Evolutionary conservation across 805 yeast genomes (phyloP).

Genomic region (Wickerhamomyces chambardii): DNA sequence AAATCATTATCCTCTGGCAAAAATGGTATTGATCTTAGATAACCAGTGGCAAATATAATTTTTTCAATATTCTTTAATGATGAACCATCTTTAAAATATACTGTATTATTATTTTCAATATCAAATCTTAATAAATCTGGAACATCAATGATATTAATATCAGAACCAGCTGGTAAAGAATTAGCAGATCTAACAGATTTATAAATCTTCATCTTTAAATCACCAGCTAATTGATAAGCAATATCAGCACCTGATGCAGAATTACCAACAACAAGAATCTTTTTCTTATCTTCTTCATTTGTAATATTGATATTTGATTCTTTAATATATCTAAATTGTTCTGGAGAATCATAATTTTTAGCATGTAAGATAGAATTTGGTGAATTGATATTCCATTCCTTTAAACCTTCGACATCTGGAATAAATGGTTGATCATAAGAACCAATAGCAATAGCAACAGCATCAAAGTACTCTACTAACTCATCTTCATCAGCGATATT

Average conservation of each 20-base stretch:
- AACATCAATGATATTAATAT: slow-evolving; percentile 30
- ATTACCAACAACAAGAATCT: slow-evolving; percentile 63
- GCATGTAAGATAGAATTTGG: slow-evolving; percentile 50
- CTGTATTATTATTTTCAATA: slow-evolving; percentile 21
- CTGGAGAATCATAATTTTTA: slow-evolving; percentile 40
- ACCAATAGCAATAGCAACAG: slow-evolving; percentile 56
- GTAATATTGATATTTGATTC: too few relatives aligned
- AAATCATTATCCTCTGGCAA: slow-evolving; percentile 25
- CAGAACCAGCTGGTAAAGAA: slow-evolving; percentile 31
- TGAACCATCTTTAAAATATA: slow-evolving; percentile 41
- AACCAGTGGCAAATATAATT: slow-evolving; percentile 70
- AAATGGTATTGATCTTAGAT: slow-evolving; percentile 57
- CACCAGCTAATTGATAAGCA: slow-evolving; percentile 47
- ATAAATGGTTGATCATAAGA: slow-evolving; percentile 52
- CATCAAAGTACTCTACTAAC: slow-evolving; percentile 37
- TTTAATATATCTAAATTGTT: slow-evolving; percentile 20
- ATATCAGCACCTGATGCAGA: slow-evolving; percentile 74
- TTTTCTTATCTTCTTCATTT: slow-evolving; percentile 10
- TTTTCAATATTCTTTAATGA: slow-evolving; percentile 38
- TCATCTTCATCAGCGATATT: too few relatives aligned
- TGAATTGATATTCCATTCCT: slow-evolving; percentile 30
- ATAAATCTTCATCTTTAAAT: slow-evolving; percentile 28
- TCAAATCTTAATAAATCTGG: slow-evolving; percentile 33
- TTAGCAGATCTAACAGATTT: slow-evolving; percentile 39
- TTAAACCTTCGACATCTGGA: slow-evolving; percentile 48